Evolutionary conservation across 352 stramenopile species (phyloP).

Genomic region (Elongisporangium prolatum): DNA sequence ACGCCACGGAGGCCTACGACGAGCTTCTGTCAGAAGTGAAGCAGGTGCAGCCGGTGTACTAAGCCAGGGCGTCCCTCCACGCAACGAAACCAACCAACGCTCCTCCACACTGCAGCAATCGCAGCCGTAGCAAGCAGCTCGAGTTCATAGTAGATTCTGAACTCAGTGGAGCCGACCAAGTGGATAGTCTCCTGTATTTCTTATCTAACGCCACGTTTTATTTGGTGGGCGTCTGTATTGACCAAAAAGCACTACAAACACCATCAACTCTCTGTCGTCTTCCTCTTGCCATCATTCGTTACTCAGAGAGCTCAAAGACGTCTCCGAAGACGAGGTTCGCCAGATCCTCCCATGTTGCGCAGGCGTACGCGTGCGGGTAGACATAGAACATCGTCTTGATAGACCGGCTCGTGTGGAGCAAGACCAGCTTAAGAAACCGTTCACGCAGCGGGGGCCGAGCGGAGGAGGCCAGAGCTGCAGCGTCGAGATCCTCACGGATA

Average conservation of each 20-base stretch:
- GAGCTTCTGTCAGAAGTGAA: conserved; percentile 89
- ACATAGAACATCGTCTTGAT: conserved; percentile 69
- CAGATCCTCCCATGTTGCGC: conserved; percentile 56
- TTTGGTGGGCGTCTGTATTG: conserved; percentile 16
- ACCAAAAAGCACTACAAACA: conserved; percentile 9
- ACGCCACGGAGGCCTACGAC: conserved; percentile 86
- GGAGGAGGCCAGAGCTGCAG: conserved; percentile 3
- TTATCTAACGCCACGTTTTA: conserved; percentile 11
- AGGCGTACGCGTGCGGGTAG: conserved; percentile 34
- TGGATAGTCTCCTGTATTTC: conserved; percentile 14
- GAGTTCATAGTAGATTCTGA: neutral
- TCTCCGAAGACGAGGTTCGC: conserved; percentile 59
- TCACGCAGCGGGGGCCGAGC: conserved; percentile 33
- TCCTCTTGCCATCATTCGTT: neutral
- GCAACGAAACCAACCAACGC: conserved; percentile 13
- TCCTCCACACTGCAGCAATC: conserved; percentile 6
- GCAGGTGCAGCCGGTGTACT: conserved; percentile 83
- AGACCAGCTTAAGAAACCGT: conserved; percentile 66
- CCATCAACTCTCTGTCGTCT: conserved; percentile 1
- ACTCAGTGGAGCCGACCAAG: neutral
- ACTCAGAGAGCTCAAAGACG: conserved; percentile 26
- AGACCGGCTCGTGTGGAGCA: conserved; percentile 75
- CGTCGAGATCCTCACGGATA: conserved; percentile 32
- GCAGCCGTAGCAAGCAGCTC: neutral
- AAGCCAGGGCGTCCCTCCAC: conserved; percentile 24